A percentile compares a stretch with the other conserved stretches of the same genome.
phyloP scores from a whole-genome alignment of 495 filamentous ascomycete species.

The Cetradonia linearis region DNA sequence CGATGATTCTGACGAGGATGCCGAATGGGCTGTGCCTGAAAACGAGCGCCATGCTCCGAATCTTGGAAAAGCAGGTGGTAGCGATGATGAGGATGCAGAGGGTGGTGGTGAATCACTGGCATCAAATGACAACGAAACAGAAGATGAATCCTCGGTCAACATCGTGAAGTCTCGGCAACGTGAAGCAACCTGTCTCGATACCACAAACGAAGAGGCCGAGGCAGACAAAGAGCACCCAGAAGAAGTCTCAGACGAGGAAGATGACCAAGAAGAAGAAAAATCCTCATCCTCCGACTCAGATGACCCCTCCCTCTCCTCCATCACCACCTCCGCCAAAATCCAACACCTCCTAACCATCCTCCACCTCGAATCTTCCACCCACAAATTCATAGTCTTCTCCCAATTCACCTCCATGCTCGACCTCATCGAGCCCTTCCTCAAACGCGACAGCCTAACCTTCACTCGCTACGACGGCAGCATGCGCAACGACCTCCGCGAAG shows the following conservation, averaged over 20 bases:
- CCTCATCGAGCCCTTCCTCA: conserved; percentile 86
- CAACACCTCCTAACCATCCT: conserved; percentile 72
- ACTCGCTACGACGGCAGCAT: conserved; percentile 93
- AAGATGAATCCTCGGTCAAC: conserved; percentile 31
- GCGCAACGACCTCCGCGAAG: conserved; percentile 87
- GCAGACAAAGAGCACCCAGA: conserved; percentile 18
- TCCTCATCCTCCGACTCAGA: conserved; percentile 25
- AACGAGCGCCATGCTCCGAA: conserved; percentile 43
- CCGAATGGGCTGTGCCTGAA: conserved; percentile 65
- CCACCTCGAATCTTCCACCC: conserved; percentile 56
- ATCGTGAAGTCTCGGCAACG: conserved; percentile 16
- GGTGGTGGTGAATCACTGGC: conserved; percentile 70
- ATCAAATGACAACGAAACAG: conserved; percentile 51
- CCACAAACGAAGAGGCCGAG: conserved; percentile 27
- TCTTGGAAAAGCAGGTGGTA: conserved; percentile 69
- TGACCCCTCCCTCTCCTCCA: conserved; percentile 25
- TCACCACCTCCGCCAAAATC: conserved; percentile 80
- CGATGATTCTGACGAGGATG: conserved; percentile 57
- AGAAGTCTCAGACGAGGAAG: conserved; percentile 32
- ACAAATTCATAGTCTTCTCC: conserved; percentile 98
- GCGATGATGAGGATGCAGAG: conserved; percentile 76
- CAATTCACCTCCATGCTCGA: conserved; percentile 98
- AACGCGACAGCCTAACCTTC: conserved; percentile 57
- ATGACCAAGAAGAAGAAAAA: conserved; percentile 39
- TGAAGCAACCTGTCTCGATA: conserved; percentile 21